These are phyloP conservation scores for Pyrenophora graminea DNA, from an alignment of 2,329 filamentous ascomycete genomes.

Conservation along the genomic window DNA sequence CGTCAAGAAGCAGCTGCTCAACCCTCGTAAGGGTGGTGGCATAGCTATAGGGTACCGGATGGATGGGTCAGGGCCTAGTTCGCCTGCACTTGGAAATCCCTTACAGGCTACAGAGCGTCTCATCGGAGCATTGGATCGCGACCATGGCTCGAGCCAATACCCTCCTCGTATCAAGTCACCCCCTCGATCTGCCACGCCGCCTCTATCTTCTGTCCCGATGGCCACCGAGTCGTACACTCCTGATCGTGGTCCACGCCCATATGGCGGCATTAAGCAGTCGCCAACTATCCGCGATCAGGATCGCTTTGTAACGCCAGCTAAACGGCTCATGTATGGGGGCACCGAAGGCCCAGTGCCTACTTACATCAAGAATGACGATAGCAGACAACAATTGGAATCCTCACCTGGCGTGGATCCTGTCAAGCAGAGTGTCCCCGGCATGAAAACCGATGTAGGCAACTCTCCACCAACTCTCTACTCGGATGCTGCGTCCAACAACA, in stretches of 20 bases:
- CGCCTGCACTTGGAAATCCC: conserved; percentile 57
- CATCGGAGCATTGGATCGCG: conserved; percentile 46
- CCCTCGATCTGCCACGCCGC: conserved; percentile 54
- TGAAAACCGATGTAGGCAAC: conserved; percentile 41
- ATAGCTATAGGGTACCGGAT: conserved; percentile 33
- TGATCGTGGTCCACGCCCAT: conserved; percentile 55
- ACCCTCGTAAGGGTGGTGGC: conserved; percentile 47
- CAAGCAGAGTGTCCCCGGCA: conserved; percentile 38
- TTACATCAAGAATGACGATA: conserved; percentile 31
- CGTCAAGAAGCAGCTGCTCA: conserved; percentile 67
- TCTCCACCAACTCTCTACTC: conserved; percentile 46
- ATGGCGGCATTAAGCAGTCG: conserved; percentile 38
- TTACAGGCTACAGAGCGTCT: conserved; percentile 57
- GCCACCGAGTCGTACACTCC: conserved; percentile 60
- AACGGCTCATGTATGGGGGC: conserved; percentile 37
- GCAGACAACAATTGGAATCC: conserved; percentile 32
- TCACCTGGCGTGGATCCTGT: conserved; percentile 39
- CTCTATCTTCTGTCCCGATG: conserved; percentile 52
- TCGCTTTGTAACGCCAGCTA: conserved; percentile 42
- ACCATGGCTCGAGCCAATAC: conserved; percentile 19
- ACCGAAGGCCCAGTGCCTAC: conserved; percentile 27
- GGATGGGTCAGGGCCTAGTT: conserved; percentile 73
- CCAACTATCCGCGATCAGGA: conserved; percentile 34
- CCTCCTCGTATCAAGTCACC: conserved; percentile 45
- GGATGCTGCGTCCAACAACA: conserved; percentile 38